A percentile compares a stretch with the other conserved stretches of the same genome.
phyloP scores from a whole-genome alignment of 2,329 filamentous ascomycete species.

The Verticillium nonalfalfae region DNA sequence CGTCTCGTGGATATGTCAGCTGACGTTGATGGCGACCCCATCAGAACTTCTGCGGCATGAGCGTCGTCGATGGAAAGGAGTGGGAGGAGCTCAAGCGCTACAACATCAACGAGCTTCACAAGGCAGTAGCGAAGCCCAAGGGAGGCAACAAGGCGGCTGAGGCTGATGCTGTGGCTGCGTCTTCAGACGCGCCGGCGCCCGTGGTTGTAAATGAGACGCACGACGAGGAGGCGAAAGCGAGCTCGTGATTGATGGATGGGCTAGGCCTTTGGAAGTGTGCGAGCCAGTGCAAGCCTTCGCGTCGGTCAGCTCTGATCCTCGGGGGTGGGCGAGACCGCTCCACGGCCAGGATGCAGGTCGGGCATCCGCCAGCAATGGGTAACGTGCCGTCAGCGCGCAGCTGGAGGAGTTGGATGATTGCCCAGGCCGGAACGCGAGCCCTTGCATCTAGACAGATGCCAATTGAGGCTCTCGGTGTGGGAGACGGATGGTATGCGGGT shows the following conservation, averaged over 20 bases:
- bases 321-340: not conserved
- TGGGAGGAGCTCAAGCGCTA: constrained; percentile 71
- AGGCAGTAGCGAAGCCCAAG: constrained; percentile 12
- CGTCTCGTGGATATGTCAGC: not conserved
- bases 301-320: not conserved
- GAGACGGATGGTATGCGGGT: no score
- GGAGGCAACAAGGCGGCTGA: not conserved
- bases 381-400: not conserved
- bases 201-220: not conserved
- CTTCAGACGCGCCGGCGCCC: not conserved
- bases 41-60: constrained; percentile 71
- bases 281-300: not conserved
- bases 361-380: not conserved
- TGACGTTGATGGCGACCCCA: not conserved
- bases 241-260: not conserved
- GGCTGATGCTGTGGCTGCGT: not conserved
- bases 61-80: constrained; percentile 63
- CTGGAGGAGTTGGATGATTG: no score
- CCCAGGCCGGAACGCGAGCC: not conserved
- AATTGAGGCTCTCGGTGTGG: no score
- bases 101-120: constrained; percentile 71
- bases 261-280: not conserved
- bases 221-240: not conserved
- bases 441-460: not conserved
- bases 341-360: not conserved